Base-by-base conservation (phyloP, 2,329 filamentous ascomycete genomes). In the Endoconidiophora laricicola region DNA sequence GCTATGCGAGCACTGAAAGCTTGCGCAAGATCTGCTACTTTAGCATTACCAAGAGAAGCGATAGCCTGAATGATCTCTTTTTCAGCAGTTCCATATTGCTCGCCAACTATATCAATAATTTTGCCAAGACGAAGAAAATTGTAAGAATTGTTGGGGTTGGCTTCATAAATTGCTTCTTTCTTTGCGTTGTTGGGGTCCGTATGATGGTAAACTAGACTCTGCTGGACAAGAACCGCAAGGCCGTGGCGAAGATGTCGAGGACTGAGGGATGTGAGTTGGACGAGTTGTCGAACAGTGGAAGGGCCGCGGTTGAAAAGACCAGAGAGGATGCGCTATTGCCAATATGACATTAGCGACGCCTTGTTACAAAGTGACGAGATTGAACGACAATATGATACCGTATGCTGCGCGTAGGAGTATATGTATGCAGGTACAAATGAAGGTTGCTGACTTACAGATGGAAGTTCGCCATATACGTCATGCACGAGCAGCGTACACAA, bases 401-500 rank as follows among this genome's bases (percentile, higher is more conserved):
- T 9, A 47, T 39, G 14, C 29, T 26, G 7, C 20, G 33, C 10
- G 36, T 47, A 43, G 33, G 44, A 26, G 46, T 42, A 50, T 58
- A 37, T 56, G 57, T 55, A 52, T 48, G 20, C 22, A 33, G 38
- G 52, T 33, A 41, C 47, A 43, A 38, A 48, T 14, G 40, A 24
- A 44, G 37, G 29, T 48, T 14, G 29, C 22, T 29, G 29, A 69
- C 82, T 60, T 83, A 95, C 90, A 62, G 86, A 86, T 55, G 87
- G 86, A 53, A 96, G 78, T 68, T 94, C 85, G 61, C 91, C 91
- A 65, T 91, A 90, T 53, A 85, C 74, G 63, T 95, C 87, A 62
- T 87, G 80, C 56, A 96, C 81, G 55, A 95, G 75, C 62, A 94
- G 79, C 69, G 81, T 77, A 71, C 86, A 94, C 61, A 96, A 84